Conservation (phyloP, 108 stramenopile species). For the Nitzschia sp. region DNA sequence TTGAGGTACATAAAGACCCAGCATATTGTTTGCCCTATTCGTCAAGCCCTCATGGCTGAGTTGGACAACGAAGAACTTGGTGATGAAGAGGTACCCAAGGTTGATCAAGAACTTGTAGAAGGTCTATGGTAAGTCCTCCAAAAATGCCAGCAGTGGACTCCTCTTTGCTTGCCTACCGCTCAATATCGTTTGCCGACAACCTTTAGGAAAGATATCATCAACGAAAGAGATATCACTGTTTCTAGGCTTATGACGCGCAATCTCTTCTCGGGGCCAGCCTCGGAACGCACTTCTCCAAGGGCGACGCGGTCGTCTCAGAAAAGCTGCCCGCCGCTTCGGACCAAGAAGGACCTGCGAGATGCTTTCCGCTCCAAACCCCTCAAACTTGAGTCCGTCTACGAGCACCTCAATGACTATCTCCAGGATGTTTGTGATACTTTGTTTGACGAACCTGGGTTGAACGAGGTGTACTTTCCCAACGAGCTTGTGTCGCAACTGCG, state of each 20-base stretch:
- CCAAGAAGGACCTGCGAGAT: background rate
- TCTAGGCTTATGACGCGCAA: too few relatives aligned
- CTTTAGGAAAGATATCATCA: too few relatives aligned
- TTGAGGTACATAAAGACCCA: conserved; percentile 4
- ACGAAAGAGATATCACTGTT: too few relatives aligned
- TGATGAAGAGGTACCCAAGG: conserved; percentile 3
- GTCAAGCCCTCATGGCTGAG: background rate
- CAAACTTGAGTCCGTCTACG: background rate
- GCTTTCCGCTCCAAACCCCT: conserved; percentile 6
- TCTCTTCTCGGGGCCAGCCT: too few relatives aligned
- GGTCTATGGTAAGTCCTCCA: conserved; percentile 11
- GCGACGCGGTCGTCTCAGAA: too few relatives aligned
- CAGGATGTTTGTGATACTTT: background rate
- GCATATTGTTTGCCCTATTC: conserved; percentile 11
- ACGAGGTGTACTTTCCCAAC: conserved; percentile 4
- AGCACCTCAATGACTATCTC: conserved; percentile 1
- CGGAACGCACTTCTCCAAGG: too few relatives aligned
- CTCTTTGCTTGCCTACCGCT: too few relatives aligned
- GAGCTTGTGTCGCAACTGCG: conserved; percentile 14
- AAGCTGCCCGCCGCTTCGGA: too few relatives aligned
- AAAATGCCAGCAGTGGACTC: too few relatives aligned
- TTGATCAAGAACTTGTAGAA: conserved; percentile 10
- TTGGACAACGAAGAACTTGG: background rate
- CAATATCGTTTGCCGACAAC: too few relatives aligned
- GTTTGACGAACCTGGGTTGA: conserved; percentile 12